Evolutionary conservation across 2,329 filamentous ascomycete species (phyloP), one percentile per base, ranked within the genome.

Genomic region (Mariannaea elegans): DNA sequence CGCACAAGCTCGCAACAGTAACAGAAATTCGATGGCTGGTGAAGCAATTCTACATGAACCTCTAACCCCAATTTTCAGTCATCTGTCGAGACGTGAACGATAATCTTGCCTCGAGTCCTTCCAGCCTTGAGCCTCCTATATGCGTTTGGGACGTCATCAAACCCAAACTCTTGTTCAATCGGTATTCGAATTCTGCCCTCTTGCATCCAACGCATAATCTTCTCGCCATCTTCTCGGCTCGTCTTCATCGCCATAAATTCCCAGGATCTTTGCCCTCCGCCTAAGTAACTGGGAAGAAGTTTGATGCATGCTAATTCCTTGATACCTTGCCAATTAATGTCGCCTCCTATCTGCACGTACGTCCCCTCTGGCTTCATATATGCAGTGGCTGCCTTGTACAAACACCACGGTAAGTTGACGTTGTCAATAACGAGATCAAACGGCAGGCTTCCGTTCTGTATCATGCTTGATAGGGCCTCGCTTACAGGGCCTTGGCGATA

Each of bases 401-500:
- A 34, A 6, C n/a, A n/a, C n/a, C n/a, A n/a, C n/a, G n/a, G n/a
- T n/a, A 7, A 4, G 32, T 34, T 34, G 32, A 89, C 81, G 66
- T 87, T 87, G 71, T 90, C 87, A n/a, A 89, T 77, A 2, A 84
- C 76, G 31, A 83, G 76, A 50, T 79, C 77, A 63, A n/a, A n/a
- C n/a, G n/a, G n/a, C 81, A 89, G 2, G 81, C 72, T 6, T 76
- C 75, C 0, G 82, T 82, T 14, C 77, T 78, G 2, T 77, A n/a
- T n/a, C n/a, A n/a, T n/a, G n/a, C n/a, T n/a, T n/a, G n/a, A n/a
- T n/a, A n/a, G n/a, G n/a, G n/a, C n/a, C n/a, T n/a, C n/a, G n/a
- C 72, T 60, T 78, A 78, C 1, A 90, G 75, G 4, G 74, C 71
- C 7, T 76, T 72, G 2, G 83, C 65, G 1, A 89, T 90, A 90